phyloP scores from a whole-genome alignment of 371 early-diverging fungal genomes.

The Apophysomyces trapeziformis region DNA sequence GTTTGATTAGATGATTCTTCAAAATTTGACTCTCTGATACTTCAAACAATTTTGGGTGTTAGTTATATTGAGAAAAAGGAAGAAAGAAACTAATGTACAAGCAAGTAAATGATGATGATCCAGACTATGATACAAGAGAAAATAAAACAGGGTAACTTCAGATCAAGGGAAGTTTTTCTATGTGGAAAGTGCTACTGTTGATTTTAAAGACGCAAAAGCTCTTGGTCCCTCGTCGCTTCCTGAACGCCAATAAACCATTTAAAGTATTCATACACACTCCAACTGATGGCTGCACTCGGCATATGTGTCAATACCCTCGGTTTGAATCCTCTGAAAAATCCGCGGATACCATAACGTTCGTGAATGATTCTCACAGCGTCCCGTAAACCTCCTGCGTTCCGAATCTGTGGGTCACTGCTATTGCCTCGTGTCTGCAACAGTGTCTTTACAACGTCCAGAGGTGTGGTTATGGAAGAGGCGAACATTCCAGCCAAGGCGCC shows the following conservation, averaged over 20 bases:
- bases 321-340: constrained; percentile 77
- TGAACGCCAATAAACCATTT: constrained; percentile 62
- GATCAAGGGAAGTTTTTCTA: neutral
- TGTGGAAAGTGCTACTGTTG: neutral
- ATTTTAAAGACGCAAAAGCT: neutral
- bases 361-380: constrained; percentile 77
- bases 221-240: neutral
- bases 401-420: constrained; percentile 64
- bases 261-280: constrained; percentile 89
- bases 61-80: no score
- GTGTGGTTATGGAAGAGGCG: constrained; percentile 86
- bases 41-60: no score
- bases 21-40: no score
- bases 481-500: constrained; percentile 89
- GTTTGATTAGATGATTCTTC: no score
- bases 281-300: constrained; percentile 92
- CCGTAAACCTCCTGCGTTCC: constrained; percentile 67
- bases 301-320: constrained; percentile 85
- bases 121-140: neutral
- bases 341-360: constrained; percentile 67
- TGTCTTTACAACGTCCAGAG: constrained; percentile 92
- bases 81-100: no score
- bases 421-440: constrained; percentile 87
- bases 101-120: no score
- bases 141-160: neutral